A percentile compares a stretch with the other conserved stretches of the same genome.
These are phyloP conservation scores for Echeveria elegans DNA, from an alignment of 164 flowering plant genomes.

Conservation along the genomic window DNA sequence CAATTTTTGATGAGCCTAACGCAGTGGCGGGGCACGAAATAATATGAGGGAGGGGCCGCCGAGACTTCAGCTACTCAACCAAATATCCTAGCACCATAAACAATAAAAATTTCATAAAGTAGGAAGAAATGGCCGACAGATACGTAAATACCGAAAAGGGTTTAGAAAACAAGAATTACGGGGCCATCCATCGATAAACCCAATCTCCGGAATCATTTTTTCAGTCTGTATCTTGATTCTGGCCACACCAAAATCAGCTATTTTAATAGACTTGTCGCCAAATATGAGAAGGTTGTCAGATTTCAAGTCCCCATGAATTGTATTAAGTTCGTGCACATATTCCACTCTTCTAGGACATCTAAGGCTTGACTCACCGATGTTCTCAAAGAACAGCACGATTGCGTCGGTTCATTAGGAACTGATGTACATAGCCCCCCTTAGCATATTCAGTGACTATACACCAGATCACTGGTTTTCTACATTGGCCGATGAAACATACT, in stretches of 20 bases:
- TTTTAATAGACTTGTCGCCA: conserved; percentile 1
- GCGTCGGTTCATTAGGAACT: not conserved
- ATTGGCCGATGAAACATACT: not conserved
- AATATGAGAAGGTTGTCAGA: conserved; percentile 1
- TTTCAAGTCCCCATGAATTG: not conserved
- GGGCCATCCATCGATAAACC: not conserved
- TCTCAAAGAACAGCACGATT: not conserved
- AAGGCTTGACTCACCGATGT: not conserved
- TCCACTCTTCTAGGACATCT: not conserved
- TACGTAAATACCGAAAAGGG: not conserved
- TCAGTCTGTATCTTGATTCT: not conserved
- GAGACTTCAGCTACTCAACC: not conserved
- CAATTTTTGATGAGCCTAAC: too few species aligned
- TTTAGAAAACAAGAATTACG: not conserved
- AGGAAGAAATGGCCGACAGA: not conserved
- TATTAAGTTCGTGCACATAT: not conserved
- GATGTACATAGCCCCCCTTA: not conserved
- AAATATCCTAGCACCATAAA: not conserved
- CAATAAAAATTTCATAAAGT: not conserved
- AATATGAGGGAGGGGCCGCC: too few species aligned
- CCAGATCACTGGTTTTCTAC: not conserved
- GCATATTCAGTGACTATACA: not conserved
- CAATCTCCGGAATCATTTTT: not conserved
- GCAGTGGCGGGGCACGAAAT: too few species aligned
- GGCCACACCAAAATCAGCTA: not conserved